Conservation (phyloP, 371 early-diverging fungal genomes). For the Mucor mucedo region DNA sequence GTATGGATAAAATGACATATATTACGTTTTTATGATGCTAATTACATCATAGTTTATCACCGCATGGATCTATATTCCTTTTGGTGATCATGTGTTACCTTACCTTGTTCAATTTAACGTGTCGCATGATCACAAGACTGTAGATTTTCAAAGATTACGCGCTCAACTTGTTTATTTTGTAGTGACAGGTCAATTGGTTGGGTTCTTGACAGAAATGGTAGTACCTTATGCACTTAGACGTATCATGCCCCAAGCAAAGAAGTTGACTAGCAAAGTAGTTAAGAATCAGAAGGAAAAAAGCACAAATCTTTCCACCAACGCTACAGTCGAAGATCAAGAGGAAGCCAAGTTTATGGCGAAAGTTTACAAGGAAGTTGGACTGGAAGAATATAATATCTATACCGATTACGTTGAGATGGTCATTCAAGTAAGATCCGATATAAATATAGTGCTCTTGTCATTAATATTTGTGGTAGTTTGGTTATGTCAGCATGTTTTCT, state of each 20-base stretch:
- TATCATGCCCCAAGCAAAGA: conserved; percentile 47
- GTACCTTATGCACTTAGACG: conserved; percentile 69
- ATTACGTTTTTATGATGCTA: neutral
- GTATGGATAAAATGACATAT: neutral
- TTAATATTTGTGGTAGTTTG: conserved; percentile 57
- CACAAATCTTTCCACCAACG: neutral
- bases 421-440: conserved; percentile 62
- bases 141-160: conserved; percentile 68
- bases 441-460: no score
- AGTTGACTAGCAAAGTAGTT: conserved; percentile 33
- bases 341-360: conserved; percentile 57
- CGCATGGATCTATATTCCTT: conserved; percentile 89
- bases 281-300: conserved; percentile 2
- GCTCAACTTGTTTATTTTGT: conserved; percentile 79
- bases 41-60: conserved; percentile 62
- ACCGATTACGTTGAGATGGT: conserved; percentile 93
- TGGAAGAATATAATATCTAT: conserved; percentile 81
- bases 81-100: conserved; percentile 57
- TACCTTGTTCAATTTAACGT: conserved; percentile 47
- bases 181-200: conserved; percentile 83
- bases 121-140: conserved; percentile 51
- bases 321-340: conserved; percentile 14
- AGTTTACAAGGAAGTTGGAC: conserved; percentile 54
- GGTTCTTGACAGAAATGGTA: conserved; percentile 73
- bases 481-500: conserved; percentile 87